Evolutionary conservation across 73 alveolate species (phyloP).

Genomic region (Tetrahymena borealis): DNA sequence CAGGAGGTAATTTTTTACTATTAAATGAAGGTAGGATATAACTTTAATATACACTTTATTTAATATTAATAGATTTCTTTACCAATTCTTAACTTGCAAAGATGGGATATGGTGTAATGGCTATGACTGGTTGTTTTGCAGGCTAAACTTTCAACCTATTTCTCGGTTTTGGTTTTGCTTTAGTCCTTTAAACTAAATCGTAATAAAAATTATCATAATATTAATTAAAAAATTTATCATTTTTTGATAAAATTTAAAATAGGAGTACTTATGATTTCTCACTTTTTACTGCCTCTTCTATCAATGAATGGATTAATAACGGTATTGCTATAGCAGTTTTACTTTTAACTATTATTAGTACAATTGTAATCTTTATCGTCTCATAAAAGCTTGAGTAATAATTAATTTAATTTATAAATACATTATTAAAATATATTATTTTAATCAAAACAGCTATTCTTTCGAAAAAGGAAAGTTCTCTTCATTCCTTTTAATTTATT

Average conservation of each 20-base stretch:
- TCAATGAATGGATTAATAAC: not conserved
- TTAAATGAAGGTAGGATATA: no score
- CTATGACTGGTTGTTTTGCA: slow-evolving; percentile 35
- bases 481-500: not conserved
- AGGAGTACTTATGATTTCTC: not conserved
- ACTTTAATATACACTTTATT: no score
- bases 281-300: not conserved
- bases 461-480: not conserved
- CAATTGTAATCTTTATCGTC: slow-evolving; percentile 31
- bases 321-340: slow-evolving; percentile 31
- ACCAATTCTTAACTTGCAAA: slow-evolving; percentile 22
- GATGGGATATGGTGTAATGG: slow-evolving; percentile 44
- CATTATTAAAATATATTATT: not conserved
- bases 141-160: slow-evolving; percentile 18
- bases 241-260: not conserved
- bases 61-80: not conserved
- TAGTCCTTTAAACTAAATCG: slow-evolving; percentile 14
- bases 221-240: not conserved
- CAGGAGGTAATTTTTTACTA: slow-evolving; percentile 15
- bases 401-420: not conserved
- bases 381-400: slow-evolving; percentile 34
- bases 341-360: slow-evolving; percentile 26
- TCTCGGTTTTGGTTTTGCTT: slow-evolving; percentile 37
- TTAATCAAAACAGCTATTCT: not conserved
- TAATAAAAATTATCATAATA: not conserved